These are phyloP conservation scores for Melaleuca alternifolia DNA, from an alignment of 345 rosid genomes.

Conservation along the genomic window DNA sequence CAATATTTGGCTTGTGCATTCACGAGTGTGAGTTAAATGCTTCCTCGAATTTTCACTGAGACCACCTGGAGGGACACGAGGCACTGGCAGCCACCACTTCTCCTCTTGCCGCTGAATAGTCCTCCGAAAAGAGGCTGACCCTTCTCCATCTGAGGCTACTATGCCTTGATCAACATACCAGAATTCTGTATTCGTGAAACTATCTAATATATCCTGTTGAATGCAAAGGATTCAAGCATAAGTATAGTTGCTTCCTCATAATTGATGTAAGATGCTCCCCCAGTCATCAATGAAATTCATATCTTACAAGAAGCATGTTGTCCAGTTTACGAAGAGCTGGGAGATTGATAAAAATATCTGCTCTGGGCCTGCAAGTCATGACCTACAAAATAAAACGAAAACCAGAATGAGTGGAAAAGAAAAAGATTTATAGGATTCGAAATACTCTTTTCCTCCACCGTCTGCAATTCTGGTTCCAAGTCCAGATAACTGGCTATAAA, in stretches of 20 bases:
- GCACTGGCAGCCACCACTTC: constrained; percentile 99
- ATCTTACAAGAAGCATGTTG: constrained; percentile 88
- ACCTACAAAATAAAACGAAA: constrained; percentile 30
- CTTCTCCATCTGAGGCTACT: constrained; percentile 64
- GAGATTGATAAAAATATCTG: constrained; percentile 78
- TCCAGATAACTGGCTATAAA: not conserved
- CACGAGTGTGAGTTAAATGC: constrained; percentile 64
- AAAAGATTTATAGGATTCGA: not conserved
- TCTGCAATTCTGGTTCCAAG: not conserved
- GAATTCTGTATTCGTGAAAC: constrained; percentile 69
- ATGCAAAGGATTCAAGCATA: not conserved
- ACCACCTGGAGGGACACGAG: constrained; percentile 78
- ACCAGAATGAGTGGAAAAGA: not conserved
- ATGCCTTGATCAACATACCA: constrained; percentile 99
- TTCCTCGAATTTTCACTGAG: constrained; percentile 70
- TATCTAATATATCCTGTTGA: constrained; percentile 63
- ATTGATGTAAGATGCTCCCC: not conserved
- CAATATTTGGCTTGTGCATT: constrained; percentile 72
- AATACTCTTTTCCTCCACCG: not conserved
- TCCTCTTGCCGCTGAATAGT: constrained; percentile 83
- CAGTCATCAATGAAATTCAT: not conserved
- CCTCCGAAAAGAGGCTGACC: constrained; percentile 73
- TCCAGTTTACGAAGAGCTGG: constrained; percentile 87
- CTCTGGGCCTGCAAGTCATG: constrained; percentile 89
- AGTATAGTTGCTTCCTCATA: not conserved